Conservation (phyloP, 2,329 filamentous ascomycete species). For the Diaporthe ampelina region DNA sequence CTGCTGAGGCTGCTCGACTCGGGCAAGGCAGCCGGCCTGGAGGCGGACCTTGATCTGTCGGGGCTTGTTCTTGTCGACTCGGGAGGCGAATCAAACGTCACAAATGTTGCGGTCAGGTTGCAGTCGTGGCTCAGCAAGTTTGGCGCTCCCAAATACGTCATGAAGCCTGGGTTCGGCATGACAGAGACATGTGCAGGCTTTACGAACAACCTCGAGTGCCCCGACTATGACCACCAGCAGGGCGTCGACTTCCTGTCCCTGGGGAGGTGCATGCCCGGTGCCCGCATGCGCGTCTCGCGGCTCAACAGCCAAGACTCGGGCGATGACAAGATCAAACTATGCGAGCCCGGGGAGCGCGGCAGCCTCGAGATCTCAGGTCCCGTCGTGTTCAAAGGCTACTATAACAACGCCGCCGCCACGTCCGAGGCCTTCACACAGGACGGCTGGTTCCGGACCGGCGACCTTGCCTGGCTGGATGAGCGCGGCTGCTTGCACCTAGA, state of each 20-base stretch:
- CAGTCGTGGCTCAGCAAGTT: conserved; percentile 49
- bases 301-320: conserved; percentile 4
- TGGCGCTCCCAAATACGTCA: conserved; percentile 51
- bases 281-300: conserved; percentile 55
- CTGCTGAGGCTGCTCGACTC: conserved; percentile 41
- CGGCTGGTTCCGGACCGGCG: conserved; percentile 60
- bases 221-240: conserved; percentile 53
- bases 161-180: conserved; percentile 53
- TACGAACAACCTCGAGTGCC: conserved; percentile 59
- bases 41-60: conserved; percentile 44
- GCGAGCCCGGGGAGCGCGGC: conserved; percentile 55
- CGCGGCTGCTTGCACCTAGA: conserved; percentile 52
- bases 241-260: conserved; percentile 52
- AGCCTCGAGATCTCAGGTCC: conserved; percentile 71
- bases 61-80: conserved; percentile 53
- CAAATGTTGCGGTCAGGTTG: conserved; percentile 49
- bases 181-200: conserved; percentile 56
- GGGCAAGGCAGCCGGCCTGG: conserved; percentile 33
- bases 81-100: conserved; percentile 62
- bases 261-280: conserved; percentile 55
- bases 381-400: conserved; percentile 76
- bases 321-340: conserved; percentile 34
- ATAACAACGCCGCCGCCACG: conserved; percentile 70
- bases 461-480: conserved; percentile 52
- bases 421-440: conserved; percentile 66